These are phyloP conservation scores for Neopestalotiopsis sp. DNA, from an alignment of 2,329 filamentous ascomycete genomes.

Conservation along the genomic window DNA sequence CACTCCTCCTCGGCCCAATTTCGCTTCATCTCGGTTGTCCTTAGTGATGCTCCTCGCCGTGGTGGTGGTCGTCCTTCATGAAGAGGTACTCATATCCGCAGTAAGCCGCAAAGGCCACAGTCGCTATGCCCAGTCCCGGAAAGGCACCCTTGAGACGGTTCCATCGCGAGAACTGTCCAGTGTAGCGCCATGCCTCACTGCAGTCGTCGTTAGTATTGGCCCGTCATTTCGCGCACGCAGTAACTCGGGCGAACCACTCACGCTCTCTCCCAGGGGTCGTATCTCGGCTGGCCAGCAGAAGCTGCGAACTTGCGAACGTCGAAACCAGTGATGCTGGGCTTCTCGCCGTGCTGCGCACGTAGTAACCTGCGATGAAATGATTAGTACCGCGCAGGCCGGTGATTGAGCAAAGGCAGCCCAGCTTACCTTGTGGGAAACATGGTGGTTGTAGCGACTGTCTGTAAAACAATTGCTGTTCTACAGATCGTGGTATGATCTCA, in stretches of 20 bases:
- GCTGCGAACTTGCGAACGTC: constrained; percentile 80
- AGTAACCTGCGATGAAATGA: constrained; percentile 47
- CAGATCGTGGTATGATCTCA: constrained; percentile 21
- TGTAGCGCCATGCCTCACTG: constrained; percentile 96
- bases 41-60: constrained; percentile 65
- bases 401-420: not conserved
- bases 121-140: constrained; percentile 90
- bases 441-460: constrained; percentile 20
- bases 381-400: not conserved
- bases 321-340: constrained; percentile 90
- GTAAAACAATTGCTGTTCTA: constrained; percentile 15
- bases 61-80: constrained; percentile 73
- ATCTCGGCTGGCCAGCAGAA: constrained; percentile 65
- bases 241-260: constrained; percentile 41
- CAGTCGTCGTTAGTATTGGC: constrained; percentile 12
- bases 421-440: constrained; percentile 43
- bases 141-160: constrained; percentile 89
- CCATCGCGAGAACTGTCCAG: constrained; percentile 82
- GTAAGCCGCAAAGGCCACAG: constrained; percentile 89
- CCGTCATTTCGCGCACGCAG: not conserved
- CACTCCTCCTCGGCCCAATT: constrained; percentile 26
- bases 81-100: constrained; percentile 90
- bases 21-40: constrained; percentile 11
- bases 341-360: constrained; percentile 54
- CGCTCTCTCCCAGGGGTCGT: constrained; percentile 71